Base-by-base conservation (phyloP, 1,284 basidiomycete species). In the Cryptococcus floricola region DNA sequence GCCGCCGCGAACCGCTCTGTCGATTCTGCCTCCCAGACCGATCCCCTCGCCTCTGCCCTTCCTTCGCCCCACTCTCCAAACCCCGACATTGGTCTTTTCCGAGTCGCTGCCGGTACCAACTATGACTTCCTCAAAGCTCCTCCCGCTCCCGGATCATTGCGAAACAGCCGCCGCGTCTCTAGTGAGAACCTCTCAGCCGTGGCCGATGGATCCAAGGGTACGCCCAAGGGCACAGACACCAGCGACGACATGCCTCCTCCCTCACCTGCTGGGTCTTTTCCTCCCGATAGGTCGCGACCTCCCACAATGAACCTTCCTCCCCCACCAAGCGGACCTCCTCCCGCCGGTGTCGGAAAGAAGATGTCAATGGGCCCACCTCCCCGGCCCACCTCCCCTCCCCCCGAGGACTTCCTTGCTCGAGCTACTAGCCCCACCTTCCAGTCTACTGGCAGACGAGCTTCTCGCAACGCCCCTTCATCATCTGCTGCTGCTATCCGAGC, bases 251-350 rank as follows among this genome's bases (percentile, higher is more conserved):
- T 69, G 10, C 64, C 64, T 14, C 63, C 66, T 23, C 39, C 61
- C 16, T 62, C 69, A 2, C 62, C 64, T 18, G 57, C 57, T 8
- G 38, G 47, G 13, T 39, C 46, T n/a, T 13, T 39, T 5, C 18
- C 25, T n/a, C 80, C 88, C n/a, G 89, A 92, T 75, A 88, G 85
- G 75, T 83, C 87, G 13, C 84, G 84, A 53, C 89, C 91, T 14
- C 91, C 90, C 0, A 88, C 84, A 71, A 91, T 93, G 86, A 80
- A 84, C 55, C 78, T 93, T 6, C 90, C 90, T 1, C 91, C 90
- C 7, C 91, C 91, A 0, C 89, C 89, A 9, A 83, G 84, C 57
- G 80, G 81, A 60, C 91, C 88, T 0, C 91, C 91, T 8, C 89
- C 91, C 10, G 79, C 85, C 0, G 81, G 74, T 6, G 55, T 64